Percentiles rank a stretch among this genome's conserved stretches.
These are phyloP conservation scores for Cryptosporidium ubiquitum DNA, from an alignment of 169 alveolate species.

Conservation along the genomic window DNA sequence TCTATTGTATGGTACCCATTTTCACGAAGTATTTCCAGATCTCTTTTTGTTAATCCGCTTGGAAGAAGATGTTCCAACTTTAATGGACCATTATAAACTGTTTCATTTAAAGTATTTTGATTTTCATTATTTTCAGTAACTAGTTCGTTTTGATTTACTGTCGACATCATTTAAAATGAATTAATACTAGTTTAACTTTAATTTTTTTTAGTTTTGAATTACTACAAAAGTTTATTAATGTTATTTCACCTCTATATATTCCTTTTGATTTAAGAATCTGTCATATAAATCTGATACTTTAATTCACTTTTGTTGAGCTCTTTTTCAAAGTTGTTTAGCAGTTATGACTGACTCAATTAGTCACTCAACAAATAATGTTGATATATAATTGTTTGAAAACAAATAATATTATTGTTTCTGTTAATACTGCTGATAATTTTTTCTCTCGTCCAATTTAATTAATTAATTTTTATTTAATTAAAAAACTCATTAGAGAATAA, in stretches of 20 bases:
- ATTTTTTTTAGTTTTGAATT: background rate
- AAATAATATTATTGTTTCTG: background rate
- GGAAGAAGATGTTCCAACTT: slow-evolving; percentile 84
- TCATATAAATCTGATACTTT: background rate
- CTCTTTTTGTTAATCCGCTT: slow-evolving; percentile 88
- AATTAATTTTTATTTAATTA: too few species aligned
- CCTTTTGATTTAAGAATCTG: background rate
- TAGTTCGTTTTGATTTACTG: slow-evolving; percentile 45
- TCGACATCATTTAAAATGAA: slow-evolving; percentile 7
- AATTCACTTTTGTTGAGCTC: background rate
- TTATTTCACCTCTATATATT: background rate
- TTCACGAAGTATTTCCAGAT: slow-evolving; percentile 91
- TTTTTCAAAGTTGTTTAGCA: background rate
- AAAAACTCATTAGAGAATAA: background rate
- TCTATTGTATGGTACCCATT: slow-evolving; percentile 94
- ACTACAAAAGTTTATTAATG: background rate
- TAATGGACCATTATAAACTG: slow-evolving; percentile 78
- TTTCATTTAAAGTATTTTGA: slow-evolving; percentile 38
- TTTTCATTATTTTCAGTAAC: slow-evolving; percentile 24
- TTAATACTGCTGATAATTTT: background rate
- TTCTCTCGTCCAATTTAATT: background rate
- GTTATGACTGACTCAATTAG: background rate
- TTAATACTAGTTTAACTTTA: background rate
- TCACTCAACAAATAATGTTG: background rate
- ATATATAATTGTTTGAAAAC: background rate